phyloP scores from a whole-genome alignment of 805 yeast genomes.

The Peterozyma xylosa region DNA sequence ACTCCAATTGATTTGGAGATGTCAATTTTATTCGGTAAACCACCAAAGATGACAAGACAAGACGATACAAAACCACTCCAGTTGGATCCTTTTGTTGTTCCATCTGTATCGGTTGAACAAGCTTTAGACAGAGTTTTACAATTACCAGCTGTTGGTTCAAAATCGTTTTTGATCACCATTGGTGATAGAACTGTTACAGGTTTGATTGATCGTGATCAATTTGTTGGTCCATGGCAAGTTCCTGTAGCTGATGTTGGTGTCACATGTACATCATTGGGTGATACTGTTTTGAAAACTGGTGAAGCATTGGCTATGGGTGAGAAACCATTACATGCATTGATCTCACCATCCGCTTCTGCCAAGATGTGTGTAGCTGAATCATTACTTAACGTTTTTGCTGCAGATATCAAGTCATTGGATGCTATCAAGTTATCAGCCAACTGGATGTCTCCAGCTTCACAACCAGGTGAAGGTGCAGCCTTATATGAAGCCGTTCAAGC shows the following conservation, averaged over 20 bases:
- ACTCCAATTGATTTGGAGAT: conserved; percentile 94
- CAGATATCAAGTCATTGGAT: conserved; percentile 71
- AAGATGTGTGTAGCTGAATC: conserved; percentile 96
- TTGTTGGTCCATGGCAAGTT: conserved; percentile 99
- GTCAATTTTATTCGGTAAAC: conserved; percentile 92
- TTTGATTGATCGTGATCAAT: conserved; percentile 92
- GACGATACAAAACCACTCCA: conserved; percentile 57
- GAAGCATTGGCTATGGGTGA: conserved; percentile 98
- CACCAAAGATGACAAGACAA: conserved; percentile 86
- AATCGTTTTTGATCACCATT: conserved; percentile 90
- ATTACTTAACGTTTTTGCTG: conserved; percentile 78
- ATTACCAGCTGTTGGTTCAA: conserved; percentile 92
- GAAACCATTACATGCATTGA: conserved; percentile 83
- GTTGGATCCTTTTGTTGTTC: conserved; percentile 29
- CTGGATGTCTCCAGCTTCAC: conserved; percentile 98
- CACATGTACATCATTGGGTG: conserved; percentile 84
- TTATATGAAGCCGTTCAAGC: conserved; percentile 97
- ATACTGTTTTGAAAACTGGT: conserved; percentile 66
- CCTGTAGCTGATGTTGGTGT: conserved; percentile 99
- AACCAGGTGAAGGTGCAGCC: conserved; percentile 91
- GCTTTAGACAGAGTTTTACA: conserved; percentile 78
- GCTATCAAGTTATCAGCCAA: conserved; percentile 87
- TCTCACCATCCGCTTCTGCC: conserved; percentile 86
- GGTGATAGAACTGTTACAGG: conserved; percentile 99
- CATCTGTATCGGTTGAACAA: conserved; percentile 38